These are phyloP conservation scores for Athelia sp. DNA, from an alignment of 1,284 basidiomycete genomes.

Conservation along the genomic window DNA sequence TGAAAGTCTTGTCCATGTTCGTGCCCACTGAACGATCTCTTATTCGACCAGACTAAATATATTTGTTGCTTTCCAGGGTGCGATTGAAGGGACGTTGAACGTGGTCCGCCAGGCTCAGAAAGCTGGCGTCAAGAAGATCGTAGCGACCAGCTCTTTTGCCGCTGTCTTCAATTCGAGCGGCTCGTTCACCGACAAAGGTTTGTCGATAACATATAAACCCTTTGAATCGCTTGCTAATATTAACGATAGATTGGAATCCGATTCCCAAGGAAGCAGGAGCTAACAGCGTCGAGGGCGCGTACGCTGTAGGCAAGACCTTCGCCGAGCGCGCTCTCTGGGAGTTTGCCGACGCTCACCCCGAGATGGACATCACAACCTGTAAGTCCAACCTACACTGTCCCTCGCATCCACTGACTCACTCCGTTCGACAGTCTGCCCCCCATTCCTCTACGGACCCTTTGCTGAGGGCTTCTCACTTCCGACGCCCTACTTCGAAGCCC, in stretches of 20 bases:
- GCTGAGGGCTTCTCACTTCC: constrained; percentile 10
- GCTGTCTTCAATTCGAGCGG: constrained; percentile 11
- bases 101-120: constrained; percentile 23
- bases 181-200: background rate
- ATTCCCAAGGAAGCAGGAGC: constrained; percentile 17
- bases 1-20: constrained; percentile 17
- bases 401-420: background rate
- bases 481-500: constrained; percentile 2
- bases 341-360: constrained; percentile 10
- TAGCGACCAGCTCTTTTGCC: constrained; percentile 21
- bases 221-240: background rate
- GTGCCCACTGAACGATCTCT: background rate
- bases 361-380: constrained; percentile 9
- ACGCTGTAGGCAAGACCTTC: constrained; percentile 6
- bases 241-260: constrained; percentile 21
- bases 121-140: constrained; percentile 23
- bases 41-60: background rate
- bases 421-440: constrained; percentile 14
- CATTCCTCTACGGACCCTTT: constrained; percentile 19
- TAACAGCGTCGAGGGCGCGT: constrained; percentile 10
- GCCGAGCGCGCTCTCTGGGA: constrained; percentile 10
- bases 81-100: constrained; percentile 28
- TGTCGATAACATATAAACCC: background rate
- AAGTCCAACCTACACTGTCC: background rate
- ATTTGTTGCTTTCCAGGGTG: constrained; percentile 17